These are phyloP conservation scores for Claviceps sp. DNA, from an alignment of 2,329 filamentous ascomycete genomes.

Conservation along the genomic window DNA sequence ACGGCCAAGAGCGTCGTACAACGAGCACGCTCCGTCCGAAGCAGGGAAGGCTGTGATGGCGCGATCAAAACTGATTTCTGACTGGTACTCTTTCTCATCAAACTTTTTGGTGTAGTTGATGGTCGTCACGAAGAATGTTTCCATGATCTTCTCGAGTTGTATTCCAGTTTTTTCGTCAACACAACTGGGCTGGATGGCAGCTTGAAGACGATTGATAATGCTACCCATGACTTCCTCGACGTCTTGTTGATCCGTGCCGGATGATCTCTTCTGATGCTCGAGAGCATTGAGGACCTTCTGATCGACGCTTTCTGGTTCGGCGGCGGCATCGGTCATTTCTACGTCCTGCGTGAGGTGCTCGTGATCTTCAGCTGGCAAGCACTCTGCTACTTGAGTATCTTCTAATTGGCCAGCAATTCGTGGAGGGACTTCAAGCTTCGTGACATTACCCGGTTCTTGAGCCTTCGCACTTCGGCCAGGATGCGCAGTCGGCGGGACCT, in stretches of 20 bases:
- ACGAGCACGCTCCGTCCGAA: conserved; percentile 37
- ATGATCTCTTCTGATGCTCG: conserved; percentile 31
- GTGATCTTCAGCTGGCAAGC: neutral
- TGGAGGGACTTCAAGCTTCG: neutral
- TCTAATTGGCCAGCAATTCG: neutral
- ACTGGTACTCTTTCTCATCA: conserved; percentile 25
- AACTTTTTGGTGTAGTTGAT: conserved; percentile 46
- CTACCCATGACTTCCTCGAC: conserved; percentile 93
- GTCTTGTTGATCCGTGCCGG: conserved; percentile 68
- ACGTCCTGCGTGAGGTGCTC: conserved; percentile 11
- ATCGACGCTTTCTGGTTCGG: conserved; percentile 27
- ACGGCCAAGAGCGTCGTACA: conserved; percentile 76
- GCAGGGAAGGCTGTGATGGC: conserved; percentile 48
- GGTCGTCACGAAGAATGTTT: conserved; percentile 51
- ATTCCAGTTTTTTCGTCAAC: conserved; percentile 51
- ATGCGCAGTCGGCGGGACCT: conserved; percentile 5
- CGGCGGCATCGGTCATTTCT: conserved; percentile 16
- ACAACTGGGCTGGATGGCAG: conserved; percentile 63
- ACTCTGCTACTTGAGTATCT: neutral
- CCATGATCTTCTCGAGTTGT: conserved; percentile 68
- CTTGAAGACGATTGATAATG: conserved; percentile 80
- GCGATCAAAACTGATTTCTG: conserved; percentile 43
- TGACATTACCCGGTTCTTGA: neutral
- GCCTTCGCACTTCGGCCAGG: conserved; percentile 6
- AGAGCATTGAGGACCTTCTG: conserved; percentile 31